phyloP scores from a whole-genome alignment of 2,329 filamentous ascomycete genomes.

The Diaporthe sp. region DNA sequence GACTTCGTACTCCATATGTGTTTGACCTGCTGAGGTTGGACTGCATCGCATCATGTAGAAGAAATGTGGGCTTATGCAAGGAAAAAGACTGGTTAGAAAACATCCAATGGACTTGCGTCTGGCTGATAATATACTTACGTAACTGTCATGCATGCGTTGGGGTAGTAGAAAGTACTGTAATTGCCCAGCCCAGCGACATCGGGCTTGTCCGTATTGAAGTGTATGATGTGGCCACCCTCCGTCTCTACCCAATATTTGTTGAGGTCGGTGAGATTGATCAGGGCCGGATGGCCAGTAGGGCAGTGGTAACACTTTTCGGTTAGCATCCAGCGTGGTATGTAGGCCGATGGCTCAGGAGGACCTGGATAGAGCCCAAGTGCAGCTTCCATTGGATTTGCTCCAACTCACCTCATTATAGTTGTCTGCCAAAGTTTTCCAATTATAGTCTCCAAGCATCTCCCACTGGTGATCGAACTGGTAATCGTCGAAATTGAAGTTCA shows the following conservation, averaged over 20 bases:
- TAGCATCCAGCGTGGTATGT: neutral
- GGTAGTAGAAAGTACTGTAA: neutral
- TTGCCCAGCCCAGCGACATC: neutral
- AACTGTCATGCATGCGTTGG: neutral
- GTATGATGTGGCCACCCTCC: neutral
- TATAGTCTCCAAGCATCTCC: neutral
- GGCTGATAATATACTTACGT: neutral
- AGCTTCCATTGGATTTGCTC: neutral
- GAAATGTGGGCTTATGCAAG: conserved; percentile 46
- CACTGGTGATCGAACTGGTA: conserved; percentile 66
- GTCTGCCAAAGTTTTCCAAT: conserved; percentile 71
- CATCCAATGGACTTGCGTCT: too few species aligned
- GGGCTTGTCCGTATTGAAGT: neutral
- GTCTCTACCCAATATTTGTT: neutral
- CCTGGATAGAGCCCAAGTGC: too few species aligned
- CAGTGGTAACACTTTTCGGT: neutral
- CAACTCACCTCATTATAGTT: conserved; percentile 69
- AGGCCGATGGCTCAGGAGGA: neutral
- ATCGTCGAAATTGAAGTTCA: conserved; percentile 62
- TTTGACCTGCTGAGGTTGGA: conserved; percentile 55
- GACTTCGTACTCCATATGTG: conserved; percentile 62
- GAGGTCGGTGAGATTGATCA: neutral
- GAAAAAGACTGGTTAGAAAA: too few species aligned
- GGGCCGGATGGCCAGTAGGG: neutral
- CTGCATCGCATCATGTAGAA: conserved; percentile 65